Base-by-base conservation (phyloP, 2,329 filamentous ascomycete species). In the Botryotinia convoluta region DNA sequence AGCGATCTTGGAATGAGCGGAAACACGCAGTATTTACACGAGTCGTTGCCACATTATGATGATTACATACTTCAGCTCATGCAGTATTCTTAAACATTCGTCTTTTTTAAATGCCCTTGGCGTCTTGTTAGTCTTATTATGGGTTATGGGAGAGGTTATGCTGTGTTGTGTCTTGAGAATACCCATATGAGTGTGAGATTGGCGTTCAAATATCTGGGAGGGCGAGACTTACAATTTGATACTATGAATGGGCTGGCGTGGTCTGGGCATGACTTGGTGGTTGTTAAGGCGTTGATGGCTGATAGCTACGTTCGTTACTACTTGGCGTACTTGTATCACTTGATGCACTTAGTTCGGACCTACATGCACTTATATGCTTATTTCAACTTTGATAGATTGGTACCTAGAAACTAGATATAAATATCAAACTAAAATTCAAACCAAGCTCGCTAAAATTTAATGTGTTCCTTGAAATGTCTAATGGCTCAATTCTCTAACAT, bases 1-100 rank as follows among this genome's bases (percentile, higher is more conserved):
- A 79, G 75, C 63, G 79, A 80, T 44, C 73, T 79, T 26, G 75
- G 76, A 32, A 59, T 77, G 42, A 12, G 48, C 29, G 67, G 67
- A 20, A 71, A 42, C 6, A 20, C 14, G 9, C 54, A 45, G 6
- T 65, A 67, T 26, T 42, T 61, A 32, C 39, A 51, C 22, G 60
- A 61, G 32, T 57, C 45, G 18, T 65, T 64, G 22, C 67, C 68
- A 3, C 16, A 26, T 20, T 22, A 18, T 45, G 60, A 64, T 12
- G 51, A 39, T n/a, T 73, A 60, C 39, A 14, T 71, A 4, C 37
- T 69, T 39, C 39, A 32, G 3, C 65, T 67, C n/a, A 45, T 54
- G 48, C 45, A 39, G 2, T 29, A 45, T 22, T 14, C 48, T n/a
- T 57, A 4, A 57, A 2, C n/a, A 44, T 5, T 37, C 26, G 16